Evolutionary conservation across 352 stramenopile species (phyloP).

Genomic region (Globisporangium paroecandrum): DNA sequence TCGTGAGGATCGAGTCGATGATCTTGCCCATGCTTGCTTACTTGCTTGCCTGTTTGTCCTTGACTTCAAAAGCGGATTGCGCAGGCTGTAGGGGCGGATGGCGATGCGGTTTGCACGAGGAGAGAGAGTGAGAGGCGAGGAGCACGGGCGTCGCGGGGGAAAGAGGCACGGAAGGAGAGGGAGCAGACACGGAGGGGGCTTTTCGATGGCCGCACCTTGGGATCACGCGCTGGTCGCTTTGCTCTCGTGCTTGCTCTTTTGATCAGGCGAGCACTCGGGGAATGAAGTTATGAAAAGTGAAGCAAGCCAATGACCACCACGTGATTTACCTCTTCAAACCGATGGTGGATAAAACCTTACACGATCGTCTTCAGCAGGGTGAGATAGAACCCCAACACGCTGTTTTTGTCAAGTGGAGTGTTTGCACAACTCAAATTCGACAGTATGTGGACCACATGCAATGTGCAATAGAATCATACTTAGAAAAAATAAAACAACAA

Average conservation of each 20-base stretch:
- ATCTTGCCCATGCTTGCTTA: slow-evolving; percentile 64
- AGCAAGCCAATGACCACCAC: neutral
- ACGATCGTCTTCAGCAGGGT: too few relatives aligned
- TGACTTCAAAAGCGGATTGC: neutral
- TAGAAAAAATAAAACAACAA: too few relatives aligned
- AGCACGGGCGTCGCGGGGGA: neutral
- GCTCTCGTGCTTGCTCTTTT: neutral
- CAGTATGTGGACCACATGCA: too few relatives aligned
- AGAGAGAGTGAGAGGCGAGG: neutral
- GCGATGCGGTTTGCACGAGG: neutral
- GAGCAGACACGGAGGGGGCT: slow-evolving; percentile 4
- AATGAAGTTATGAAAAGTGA: neutral
- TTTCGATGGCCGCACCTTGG: neutral
- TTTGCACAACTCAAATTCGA: too few relatives aligned
- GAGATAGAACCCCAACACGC: too few relatives aligned
- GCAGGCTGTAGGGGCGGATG: neutral
- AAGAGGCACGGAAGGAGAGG: slow-evolving; percentile 6
- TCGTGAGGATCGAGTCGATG: slow-evolving; percentile 67
- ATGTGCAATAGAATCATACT: too few relatives aligned
- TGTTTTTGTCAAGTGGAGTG: too few relatives aligned
- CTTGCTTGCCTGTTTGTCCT: neutral
- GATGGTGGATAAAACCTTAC: too few relatives aligned
- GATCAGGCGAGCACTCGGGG: neutral
- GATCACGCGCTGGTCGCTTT: slow-evolving; percentile 5
- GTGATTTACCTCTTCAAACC: neutral